phyloP scores from a whole-genome alignment of 148 eudicot genomes.

The Simmondsia chinensis region DNA sequence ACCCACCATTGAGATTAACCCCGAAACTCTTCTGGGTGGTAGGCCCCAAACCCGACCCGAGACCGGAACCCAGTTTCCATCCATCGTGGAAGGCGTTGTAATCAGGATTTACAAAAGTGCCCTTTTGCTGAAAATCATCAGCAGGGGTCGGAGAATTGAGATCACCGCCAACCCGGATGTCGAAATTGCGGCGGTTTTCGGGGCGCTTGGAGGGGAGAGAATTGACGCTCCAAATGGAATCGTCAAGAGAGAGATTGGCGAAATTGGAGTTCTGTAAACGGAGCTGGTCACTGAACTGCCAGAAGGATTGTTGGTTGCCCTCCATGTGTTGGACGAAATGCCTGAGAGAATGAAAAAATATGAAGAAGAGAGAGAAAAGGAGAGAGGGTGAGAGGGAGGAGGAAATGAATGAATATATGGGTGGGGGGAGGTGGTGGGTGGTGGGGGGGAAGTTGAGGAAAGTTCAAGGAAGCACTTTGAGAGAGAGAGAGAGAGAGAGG shows the following conservation, averaged over 20 bases:
- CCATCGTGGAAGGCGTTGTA: constrained; percentile 24
- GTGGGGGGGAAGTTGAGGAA: constrained; percentile 20
- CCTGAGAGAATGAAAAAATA: constrained; percentile 4
- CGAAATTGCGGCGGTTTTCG: constrained; percentile 63
- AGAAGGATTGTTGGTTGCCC: constrained; percentile 67
- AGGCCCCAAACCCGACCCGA: constrained; percentile 29
- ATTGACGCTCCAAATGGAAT: constrained; percentile 83
- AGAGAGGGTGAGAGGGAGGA: background rate
- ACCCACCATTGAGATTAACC: constrained; percentile 62
- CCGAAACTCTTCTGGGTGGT: constrained; percentile 7
- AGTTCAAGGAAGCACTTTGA: constrained; percentile 39
- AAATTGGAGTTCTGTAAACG: constrained; percentile 56
- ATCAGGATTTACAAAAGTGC: constrained; percentile 16
- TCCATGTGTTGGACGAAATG: constrained; percentile 41
- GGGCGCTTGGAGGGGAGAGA: constrained; percentile 37
- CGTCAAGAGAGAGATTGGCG: constrained; percentile 65
- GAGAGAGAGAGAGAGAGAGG: background rate
- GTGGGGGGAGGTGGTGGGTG: background rate
- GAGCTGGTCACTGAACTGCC: constrained; percentile 89
- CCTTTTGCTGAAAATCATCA: background rate
- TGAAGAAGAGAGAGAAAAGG: background rate
- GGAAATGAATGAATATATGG: background rate
- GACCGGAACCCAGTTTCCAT: constrained; percentile 40
- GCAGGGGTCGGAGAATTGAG: constrained; percentile 9
- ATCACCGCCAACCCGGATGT: constrained; percentile 51